Conservation (phyloP, 129 eudicot genomes). For the Flaveria ramosissima region DNA sequence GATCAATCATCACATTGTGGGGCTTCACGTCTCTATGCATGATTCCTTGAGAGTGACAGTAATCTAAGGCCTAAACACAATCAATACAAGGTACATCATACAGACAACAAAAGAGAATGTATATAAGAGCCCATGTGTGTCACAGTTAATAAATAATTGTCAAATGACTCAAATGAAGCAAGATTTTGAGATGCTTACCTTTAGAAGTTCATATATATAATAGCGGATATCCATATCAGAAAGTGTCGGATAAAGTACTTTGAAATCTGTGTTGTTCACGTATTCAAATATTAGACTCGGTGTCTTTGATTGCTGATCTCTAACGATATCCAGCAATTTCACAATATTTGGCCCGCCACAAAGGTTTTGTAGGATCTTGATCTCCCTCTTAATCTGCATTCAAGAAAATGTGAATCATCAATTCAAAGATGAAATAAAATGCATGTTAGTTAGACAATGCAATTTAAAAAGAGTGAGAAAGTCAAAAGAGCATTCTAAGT, state of each 20-base stretch:
- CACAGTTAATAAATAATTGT: background rate
- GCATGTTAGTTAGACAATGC: background rate
- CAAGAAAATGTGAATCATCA: background rate
- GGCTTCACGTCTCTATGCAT: conserved; percentile 98
- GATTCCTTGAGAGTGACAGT: conserved; percentile 89
- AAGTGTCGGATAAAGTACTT: conserved; percentile 86
- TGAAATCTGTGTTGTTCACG: conserved; percentile 89
- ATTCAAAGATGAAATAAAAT: background rate
- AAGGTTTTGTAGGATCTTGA: conserved; percentile 82
- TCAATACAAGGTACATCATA: background rate
- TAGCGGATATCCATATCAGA: conserved; percentile 87
- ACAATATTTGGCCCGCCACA: conserved; percentile 97
- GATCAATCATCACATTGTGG: conserved; percentile 94
- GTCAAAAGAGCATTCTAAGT: conserved; percentile 5
- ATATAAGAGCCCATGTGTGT: background rate
- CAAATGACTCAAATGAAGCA: too few relatives aligned
- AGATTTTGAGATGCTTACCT: conserved; percentile 58
- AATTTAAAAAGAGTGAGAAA: conserved; percentile 1
- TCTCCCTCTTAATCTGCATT: conserved; percentile 94
- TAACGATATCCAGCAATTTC: conserved; percentile 84
- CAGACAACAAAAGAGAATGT: background rate
- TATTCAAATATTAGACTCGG: conserved; percentile 93
- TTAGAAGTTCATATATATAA: conserved; percentile 83
- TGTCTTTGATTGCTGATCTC: conserved; percentile 97
- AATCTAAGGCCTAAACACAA: conserved; percentile 75